phyloP scores from a whole-genome alignment of 108 stramenopile species.

The Cyclotella sp. region DNA sequence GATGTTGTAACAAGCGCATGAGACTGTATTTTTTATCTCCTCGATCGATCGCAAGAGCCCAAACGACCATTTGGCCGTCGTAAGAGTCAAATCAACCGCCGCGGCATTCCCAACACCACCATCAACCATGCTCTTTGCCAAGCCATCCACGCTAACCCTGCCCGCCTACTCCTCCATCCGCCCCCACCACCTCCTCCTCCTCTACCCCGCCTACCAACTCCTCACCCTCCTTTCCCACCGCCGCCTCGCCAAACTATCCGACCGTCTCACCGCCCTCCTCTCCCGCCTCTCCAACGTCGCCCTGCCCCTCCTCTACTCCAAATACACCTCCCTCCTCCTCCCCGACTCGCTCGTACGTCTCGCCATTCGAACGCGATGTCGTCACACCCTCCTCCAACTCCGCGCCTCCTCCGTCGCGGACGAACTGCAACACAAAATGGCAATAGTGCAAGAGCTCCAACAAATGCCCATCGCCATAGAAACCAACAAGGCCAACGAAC shows the following conservation, averaged over 20 bases:
- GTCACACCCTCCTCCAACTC: slow-evolving; percentile 59
- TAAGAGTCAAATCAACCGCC: too few species aligned
- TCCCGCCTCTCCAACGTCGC: slow-evolving; percentile 52
- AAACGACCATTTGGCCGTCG: too few species aligned
- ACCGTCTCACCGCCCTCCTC: slow-evolving; percentile 48
- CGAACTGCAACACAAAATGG: slow-evolving; percentile 59
- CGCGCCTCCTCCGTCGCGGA: slow-evolving; percentile 33
- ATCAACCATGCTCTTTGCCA: slow-evolving; percentile 1
- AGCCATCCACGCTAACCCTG: not conserved
- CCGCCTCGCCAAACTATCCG: slow-evolving; percentile 41
- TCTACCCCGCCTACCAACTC: slow-evolving; percentile 46
- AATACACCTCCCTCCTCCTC: slow-evolving; percentile 51
- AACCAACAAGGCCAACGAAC: slow-evolving; percentile 90
- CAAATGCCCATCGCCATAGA: slow-evolving; percentile 88
- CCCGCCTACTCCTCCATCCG: slow-evolving; percentile 54
- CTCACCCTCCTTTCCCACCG: slow-evolving; percentile 54
- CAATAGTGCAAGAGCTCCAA: slow-evolving; percentile 60
- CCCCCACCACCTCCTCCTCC: slow-evolving; percentile 64
- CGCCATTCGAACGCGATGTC: slow-evolving; percentile 72
- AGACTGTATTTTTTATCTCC: too few species aligned
- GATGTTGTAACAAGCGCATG: too few species aligned
- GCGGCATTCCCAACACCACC: not conserved
- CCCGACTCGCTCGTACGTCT: slow-evolving; percentile 76
- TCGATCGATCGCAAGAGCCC: too few species aligned
- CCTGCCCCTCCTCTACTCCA: slow-evolving; percentile 55